Evolutionary conservation across 2,329 filamentous ascomycete genomes (phyloP).

Genomic region (Chaetothyriales sp.): DNA sequence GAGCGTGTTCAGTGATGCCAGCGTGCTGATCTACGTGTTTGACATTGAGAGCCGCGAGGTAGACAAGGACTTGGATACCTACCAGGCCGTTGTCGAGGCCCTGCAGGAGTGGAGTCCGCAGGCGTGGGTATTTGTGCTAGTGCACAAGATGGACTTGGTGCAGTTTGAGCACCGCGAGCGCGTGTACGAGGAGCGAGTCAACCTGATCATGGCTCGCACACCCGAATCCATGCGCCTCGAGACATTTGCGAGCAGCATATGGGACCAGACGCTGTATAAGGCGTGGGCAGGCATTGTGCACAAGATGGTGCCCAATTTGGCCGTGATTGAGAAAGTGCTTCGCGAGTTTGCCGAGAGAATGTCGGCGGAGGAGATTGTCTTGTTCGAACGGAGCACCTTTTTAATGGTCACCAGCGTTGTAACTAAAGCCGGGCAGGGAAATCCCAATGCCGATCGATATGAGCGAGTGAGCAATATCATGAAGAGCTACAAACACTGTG

Average conservation of each 20-base stretch:
- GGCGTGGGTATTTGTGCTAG: slow-evolving; percentile 82
- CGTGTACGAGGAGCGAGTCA: slow-evolving; percentile 72
- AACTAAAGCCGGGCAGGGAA: slow-evolving; percentile 31
- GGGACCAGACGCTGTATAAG: slow-evolving; percentile 96
- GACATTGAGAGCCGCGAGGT: slow-evolving; percentile 95
- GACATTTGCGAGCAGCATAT: slow-evolving; percentile 91
- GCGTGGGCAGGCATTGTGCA: slow-evolving; percentile 98
- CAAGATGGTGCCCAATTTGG: slow-evolving; percentile 87
- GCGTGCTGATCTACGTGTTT: slow-evolving; percentile 94
- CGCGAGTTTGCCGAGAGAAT: slow-evolving; percentile 70
- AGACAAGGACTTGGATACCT: slow-evolving; percentile 82
- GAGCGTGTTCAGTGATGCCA: slow-evolving; percentile 81
- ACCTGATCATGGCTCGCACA: slow-evolving; percentile 63
- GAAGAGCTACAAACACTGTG: slow-evolving; percentile 88
- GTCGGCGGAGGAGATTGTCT: slow-evolving; percentile 80
- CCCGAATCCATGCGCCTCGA: slow-evolving; percentile 55
- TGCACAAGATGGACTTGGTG: slow-evolving; percentile 98
- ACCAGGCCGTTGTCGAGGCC: slow-evolving; percentile 78
- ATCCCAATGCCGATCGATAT: slow-evolving; percentile 84
- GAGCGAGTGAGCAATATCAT: slow-evolving; percentile 95
- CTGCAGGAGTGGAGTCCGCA: slow-evolving; percentile 68
- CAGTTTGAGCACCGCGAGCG: slow-evolving; percentile 63
- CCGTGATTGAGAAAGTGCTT: slow-evolving; percentile 75
- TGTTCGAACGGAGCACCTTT: slow-evolving; percentile 93
- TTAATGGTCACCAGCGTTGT: slow-evolving; percentile 90